Percentiles rank a stretch among this genome's conserved stretches.
Evolutionary conservation across 805 yeast genomes (phyloP).

Genomic region (Nakazawaea laoshanensis): DNA sequence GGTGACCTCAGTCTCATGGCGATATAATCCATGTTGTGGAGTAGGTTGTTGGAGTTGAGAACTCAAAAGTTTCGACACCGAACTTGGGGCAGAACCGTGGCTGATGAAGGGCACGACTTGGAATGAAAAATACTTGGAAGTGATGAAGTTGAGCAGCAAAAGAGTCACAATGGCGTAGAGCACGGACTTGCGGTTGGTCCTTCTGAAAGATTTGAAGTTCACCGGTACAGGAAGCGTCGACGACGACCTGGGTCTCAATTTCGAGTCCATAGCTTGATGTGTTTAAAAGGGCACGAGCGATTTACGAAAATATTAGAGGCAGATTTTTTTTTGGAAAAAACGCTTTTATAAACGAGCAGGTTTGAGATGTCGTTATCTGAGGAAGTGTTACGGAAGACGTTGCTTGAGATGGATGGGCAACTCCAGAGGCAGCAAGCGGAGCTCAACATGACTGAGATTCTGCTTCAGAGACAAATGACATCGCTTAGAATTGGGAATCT

Average conservation of each 20-base stretch:
- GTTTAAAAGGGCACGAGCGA: too few relatives aligned
- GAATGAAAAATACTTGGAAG: slow-evolving; percentile 7
- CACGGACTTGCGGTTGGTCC: slow-evolving; percentile 3
- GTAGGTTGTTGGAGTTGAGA: slow-evolving; percentile 1
- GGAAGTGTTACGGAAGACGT: slow-evolving; percentile 25
- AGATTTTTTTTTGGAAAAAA: too few relatives aligned
- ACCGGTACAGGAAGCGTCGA: slow-evolving; percentile 10
- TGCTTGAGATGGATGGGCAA: slow-evolving; percentile 61
- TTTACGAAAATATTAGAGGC: too few relatives aligned
- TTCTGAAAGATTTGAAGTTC: slow-evolving; percentile 7
- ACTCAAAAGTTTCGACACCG: slow-evolving; percentile 8
- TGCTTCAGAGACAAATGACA: slow-evolving; percentile 38
- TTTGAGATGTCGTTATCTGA: slow-evolving; percentile 9
- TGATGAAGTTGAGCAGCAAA: slow-evolving; percentile 7
- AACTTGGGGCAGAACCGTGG: slow-evolving; percentile 3
- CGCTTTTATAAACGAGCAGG: too few relatives aligned
- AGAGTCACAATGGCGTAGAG: not conserved
- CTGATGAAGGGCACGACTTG: slow-evolving; percentile 9
- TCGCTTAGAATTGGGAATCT: slow-evolving; percentile 44
- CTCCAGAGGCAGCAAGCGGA: slow-evolving; percentile 52
- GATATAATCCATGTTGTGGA: slow-evolving; percentile 32
- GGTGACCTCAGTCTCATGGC: slow-evolving; percentile 36
- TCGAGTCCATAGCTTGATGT: not conserved
- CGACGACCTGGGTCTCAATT: slow-evolving; percentile 9
- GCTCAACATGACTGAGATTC: slow-evolving; percentile 43